Percentiles rank a stretch among this genome's conserved stretches.
These are phyloP conservation scores for Jamesozyma gamospora DNA, from an alignment of 805 yeast genomes.

Conservation along the genomic window DNA sequence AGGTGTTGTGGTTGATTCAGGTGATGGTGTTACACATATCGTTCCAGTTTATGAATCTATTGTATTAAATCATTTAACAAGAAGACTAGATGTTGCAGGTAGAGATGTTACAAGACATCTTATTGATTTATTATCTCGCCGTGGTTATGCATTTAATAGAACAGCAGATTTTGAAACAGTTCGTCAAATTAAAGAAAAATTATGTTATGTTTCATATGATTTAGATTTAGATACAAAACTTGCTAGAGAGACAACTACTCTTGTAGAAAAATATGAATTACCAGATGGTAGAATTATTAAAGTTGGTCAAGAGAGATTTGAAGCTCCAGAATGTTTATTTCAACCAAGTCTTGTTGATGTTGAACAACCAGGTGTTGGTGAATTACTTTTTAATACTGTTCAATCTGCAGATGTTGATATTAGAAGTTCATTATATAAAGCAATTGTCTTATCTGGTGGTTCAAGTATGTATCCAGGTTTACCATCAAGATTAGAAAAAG, in stretches of 20 bases:
- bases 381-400: slow-evolving; percentile 79
- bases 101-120: slow-evolving; percentile 96
- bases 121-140: slow-evolving; percentile 80
- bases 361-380: slow-evolving; percentile 96
- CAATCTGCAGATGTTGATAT: slow-evolving; percentile 94
- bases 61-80: slow-evolving; percentile 88
- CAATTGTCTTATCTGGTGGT: slow-evolving; percentile 93
- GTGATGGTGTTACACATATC: slow-evolving; percentile 89
- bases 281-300: slow-evolving; percentile 95
- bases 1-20: slow-evolving; percentile 97
- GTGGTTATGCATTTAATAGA: slow-evolving; percentile 96
- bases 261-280: slow-evolving; percentile 83
- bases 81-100: slow-evolving; percentile 93
- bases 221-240: slow-evolving; percentile 78
- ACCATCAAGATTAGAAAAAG: slow-evolving; percentile 91
- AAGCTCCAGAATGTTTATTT: slow-evolving; percentile 61
- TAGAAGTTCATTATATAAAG: slow-evolving; percentile 77
- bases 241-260: slow-evolving; percentile 89
- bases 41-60: slow-evolving; percentile 97
- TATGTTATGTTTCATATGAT: slow-evolving; percentile 92
- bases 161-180: slow-evolving; percentile 98
- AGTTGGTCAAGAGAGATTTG: slow-evolving; percentile 91
- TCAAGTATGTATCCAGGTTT: slow-evolving; percentile 98
- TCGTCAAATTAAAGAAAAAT: slow-evolving; percentile 92
- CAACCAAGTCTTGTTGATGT: slow-evolving; percentile 92